Percentiles rank a stretch among this genome's conserved stretches.
phyloP scores from a whole-genome alignment of 306 rosid genomes.

The Quercus gilva region DNA sequence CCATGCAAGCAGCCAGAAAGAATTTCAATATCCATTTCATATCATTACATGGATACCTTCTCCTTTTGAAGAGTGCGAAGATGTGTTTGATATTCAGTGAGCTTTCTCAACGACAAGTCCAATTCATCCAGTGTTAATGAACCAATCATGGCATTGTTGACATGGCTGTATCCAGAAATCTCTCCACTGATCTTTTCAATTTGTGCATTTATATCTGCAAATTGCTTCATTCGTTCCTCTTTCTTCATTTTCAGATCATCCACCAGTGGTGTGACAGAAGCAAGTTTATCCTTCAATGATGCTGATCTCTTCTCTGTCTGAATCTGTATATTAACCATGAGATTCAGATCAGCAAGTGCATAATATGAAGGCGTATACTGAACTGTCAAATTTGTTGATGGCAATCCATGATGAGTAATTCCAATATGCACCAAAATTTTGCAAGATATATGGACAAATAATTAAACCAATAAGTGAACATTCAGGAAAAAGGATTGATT shows the following conservation, averaged over 20 bases:
- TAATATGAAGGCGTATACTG: background rate
- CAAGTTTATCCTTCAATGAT: slow-evolving; percentile 83
- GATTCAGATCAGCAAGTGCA: slow-evolving; percentile 27
- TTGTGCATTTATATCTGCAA: slow-evolving; percentile 65
- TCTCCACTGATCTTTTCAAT: slow-evolving; percentile 85
- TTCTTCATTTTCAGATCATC: slow-evolving; percentile 73
- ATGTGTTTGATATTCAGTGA: slow-evolving; percentile 75
- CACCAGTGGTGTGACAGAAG: slow-evolving; percentile 78
- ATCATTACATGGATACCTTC: slow-evolving; percentile 53
- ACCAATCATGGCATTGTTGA: slow-evolving; percentile 27
- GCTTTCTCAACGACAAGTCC: slow-evolving; percentile 82
- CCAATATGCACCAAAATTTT: background rate
- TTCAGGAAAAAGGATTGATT: background rate
- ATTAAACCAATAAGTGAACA: background rate
- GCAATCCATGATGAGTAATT: background rate
- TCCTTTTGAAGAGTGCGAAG: slow-evolving; percentile 82
- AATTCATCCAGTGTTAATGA: slow-evolving; percentile 51
- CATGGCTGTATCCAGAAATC: slow-evolving; percentile 59
- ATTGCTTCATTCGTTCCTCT: slow-evolving; percentile 82
- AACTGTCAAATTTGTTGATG: background rate
- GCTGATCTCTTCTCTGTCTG: slow-evolving; percentile 64
- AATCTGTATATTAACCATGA: slow-evolving; percentile 40
- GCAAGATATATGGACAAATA: background rate
- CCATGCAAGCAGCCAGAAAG: slow-evolving; percentile 1
- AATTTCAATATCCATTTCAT: slow-evolving; percentile 3